Conservation (phyloP, 208 protist species). For the Balamuthia mandrillaris region DNA sequence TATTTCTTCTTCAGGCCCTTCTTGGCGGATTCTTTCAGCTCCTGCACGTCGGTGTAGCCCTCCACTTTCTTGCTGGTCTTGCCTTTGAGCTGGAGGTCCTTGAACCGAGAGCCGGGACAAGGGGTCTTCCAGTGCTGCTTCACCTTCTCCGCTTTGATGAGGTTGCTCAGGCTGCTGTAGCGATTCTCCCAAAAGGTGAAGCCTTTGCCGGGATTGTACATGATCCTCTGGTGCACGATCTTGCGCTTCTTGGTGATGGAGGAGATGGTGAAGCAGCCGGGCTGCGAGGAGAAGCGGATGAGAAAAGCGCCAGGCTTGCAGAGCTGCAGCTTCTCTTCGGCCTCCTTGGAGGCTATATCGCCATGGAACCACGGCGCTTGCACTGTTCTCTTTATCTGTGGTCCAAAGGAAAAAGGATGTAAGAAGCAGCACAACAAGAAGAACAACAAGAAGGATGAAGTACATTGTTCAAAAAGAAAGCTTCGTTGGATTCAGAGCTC, state of each 20-base stretch:
- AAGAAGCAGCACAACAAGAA: too few species aligned
- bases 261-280: not conserved
- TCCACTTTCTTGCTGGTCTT: too few species aligned
- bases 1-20: too few species aligned
- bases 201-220: conserved; percentile 20
- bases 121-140: too few species aligned
- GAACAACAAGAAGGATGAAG: too few species aligned
- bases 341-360: conserved; percentile 4
- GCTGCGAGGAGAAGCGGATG: not conserved
- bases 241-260: not conserved
- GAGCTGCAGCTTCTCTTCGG: conserved; percentile 11
- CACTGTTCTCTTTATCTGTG: conserved; percentile 13
- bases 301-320: not conserved
- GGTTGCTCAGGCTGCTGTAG: too few species aligned
- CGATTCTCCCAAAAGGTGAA: too few species aligned
- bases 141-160: too few species aligned
- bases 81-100: too few species aligned
- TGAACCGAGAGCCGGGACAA: too few species aligned
- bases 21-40: too few species aligned
- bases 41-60: too few species aligned
- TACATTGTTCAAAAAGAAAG: not conserved
- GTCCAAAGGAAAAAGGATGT: not conserved
- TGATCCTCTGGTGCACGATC: conserved; percentile 1
- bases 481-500: not conserved
- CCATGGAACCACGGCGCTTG: conserved; percentile 28